These are phyloP conservation scores for Rauvolfia tetraphylla DNA, from an alignment of 257 asterid genomes.

Conservation along the genomic window DNA sequence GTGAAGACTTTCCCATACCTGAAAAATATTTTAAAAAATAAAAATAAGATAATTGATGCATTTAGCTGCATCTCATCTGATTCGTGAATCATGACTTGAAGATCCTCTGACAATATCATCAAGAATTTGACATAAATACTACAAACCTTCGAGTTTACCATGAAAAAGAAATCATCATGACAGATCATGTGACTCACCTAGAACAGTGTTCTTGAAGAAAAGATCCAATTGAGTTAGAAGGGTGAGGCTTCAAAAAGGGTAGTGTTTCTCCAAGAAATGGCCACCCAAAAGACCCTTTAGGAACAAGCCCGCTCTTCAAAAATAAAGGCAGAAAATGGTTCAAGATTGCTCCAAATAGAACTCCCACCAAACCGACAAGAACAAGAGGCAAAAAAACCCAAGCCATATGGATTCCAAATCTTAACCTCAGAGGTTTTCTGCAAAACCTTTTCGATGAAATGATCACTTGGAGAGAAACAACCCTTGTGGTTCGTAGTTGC, in stretches of 20 bases:
- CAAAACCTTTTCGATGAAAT: neutral
- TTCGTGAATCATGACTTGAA: neutral
- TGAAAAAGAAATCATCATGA: neutral
- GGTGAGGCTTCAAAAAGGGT: constrained; percentile 60
- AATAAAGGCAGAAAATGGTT: constrained; percentile 67
- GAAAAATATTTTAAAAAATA: neutral
- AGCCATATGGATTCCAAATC: constrained; percentile 17
- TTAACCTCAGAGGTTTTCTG: neutral
- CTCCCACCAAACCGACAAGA: constrained; percentile 24
- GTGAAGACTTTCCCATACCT: constrained; percentile 80
- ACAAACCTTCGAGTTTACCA: neutral
- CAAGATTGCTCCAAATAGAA: constrained; percentile 34
- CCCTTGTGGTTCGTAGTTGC: constrained; percentile 20
- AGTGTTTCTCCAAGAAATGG: constrained; percentile 76
- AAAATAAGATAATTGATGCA: neutral
- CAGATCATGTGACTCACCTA: constrained; percentile 35
- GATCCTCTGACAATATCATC: neutral
- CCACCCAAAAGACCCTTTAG: constrained; percentile 68
- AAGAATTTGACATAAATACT: neutral
- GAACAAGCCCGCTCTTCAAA: constrained; percentile 32
- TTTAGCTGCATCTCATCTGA: neutral
- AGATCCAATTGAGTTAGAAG: constrained; percentile 58
- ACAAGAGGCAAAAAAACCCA: constrained; percentile 18
- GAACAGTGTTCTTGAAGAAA: constrained; percentile 60
- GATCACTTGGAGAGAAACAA: neutral